Percentiles rank a stretch among this genome's conserved stretches.
Evolutionary conservation across 2,329 filamentous ascomycete species (phyloP).

Genomic region (Hyphodiscus sp.): DNA sequence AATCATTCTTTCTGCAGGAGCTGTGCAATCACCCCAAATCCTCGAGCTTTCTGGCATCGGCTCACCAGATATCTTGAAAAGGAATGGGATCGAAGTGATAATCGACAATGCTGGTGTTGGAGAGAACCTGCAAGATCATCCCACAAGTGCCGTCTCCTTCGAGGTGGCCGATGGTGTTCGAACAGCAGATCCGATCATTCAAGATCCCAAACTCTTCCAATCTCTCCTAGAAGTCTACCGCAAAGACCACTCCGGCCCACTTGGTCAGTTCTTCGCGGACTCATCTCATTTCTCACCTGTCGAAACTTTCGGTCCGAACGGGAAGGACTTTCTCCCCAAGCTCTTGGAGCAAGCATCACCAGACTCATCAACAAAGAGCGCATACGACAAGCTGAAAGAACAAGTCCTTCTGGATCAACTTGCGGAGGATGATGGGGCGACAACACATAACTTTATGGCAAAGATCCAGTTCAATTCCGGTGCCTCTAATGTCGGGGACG

Average conservation of each 20-base stretch:
- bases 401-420: too few species aligned
- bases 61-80: conserved; percentile 12
- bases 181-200: conserved; percentile 17
- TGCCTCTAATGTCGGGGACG: too few species aligned
- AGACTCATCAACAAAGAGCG: too few species aligned
- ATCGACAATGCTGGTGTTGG: conserved; percentile 37
- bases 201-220: conserved; percentile 9
- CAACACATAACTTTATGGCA: too few species aligned
- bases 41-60: conserved; percentile 32
- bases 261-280: neutral
- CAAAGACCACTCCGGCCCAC: neutral
- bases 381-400: too few species aligned
- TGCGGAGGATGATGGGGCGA: too few species aligned
- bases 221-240: neutral
- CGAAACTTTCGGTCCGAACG: too few species aligned
- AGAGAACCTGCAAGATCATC: conserved; percentile 31
- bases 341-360: too few species aligned
- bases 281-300: neutral
- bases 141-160: conserved; percentile 5
- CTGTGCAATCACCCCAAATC: conserved; percentile 23
- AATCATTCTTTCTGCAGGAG: conserved; percentile 27
- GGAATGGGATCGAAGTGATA: conserved; percentile 5
- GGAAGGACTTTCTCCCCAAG: too few species aligned
- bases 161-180: neutral
- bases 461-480: conserved; percentile 28